Percentiles rank a stretch among this genome's conserved stretches.
These are phyloP conservation scores for Baudoinia panamericana DNA, from an alignment of 495 filamentous ascomycete genomes.

Conservation along the genomic window DNA sequence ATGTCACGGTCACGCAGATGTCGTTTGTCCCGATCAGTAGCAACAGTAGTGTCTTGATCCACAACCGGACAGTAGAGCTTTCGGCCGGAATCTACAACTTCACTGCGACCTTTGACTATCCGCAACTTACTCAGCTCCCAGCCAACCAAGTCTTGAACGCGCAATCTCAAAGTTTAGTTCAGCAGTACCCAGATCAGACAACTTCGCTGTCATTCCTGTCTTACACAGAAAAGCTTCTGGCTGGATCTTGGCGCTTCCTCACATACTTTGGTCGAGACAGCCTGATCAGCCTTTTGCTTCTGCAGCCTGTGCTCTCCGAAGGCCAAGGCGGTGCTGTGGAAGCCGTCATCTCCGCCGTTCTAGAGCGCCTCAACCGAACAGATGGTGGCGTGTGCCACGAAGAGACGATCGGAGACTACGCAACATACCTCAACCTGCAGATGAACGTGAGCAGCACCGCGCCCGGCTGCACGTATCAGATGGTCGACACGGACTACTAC, in stretches of 20 bases:
- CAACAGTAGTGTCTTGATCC: slow-evolving; percentile 25
- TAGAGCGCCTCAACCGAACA: slow-evolving; percentile 45
- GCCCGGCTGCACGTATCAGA: slow-evolving; percentile 46
- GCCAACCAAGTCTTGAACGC: slow-evolving; percentile 38
- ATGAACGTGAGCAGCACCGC: slow-evolving; percentile 40
- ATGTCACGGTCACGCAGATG: slow-evolving; percentile 41
- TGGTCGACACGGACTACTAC: slow-evolving; percentile 56
- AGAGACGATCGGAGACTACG: slow-evolving; percentile 54
- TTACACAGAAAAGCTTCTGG: slow-evolving; percentile 47
- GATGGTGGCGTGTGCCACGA: slow-evolving; percentile 52
- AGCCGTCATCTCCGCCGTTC: slow-evolving; percentile 44
- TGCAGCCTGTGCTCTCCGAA: slow-evolving; percentile 44
- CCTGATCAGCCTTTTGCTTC: slow-evolving; percentile 45
- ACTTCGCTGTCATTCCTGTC: slow-evolving; percentile 49
- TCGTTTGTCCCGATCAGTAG: slow-evolving; percentile 30
- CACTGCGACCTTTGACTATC: slow-evolving; percentile 47
- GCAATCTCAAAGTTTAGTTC: slow-evolving; percentile 34
- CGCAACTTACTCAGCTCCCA: slow-evolving; percentile 43
- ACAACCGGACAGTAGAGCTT: slow-evolving; percentile 36
- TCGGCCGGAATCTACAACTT: slow-evolving; percentile 42
- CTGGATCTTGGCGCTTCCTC: slow-evolving; percentile 53
- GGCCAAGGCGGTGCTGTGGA: slow-evolving; percentile 45
- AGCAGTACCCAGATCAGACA: slow-evolving; percentile 34
- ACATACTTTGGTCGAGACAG: slow-evolving; percentile 56
- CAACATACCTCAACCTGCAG: slow-evolving; percentile 44